Base-by-base conservation (phyloP, 441 rosid species). In the Caryocar brasiliense region DNA sequence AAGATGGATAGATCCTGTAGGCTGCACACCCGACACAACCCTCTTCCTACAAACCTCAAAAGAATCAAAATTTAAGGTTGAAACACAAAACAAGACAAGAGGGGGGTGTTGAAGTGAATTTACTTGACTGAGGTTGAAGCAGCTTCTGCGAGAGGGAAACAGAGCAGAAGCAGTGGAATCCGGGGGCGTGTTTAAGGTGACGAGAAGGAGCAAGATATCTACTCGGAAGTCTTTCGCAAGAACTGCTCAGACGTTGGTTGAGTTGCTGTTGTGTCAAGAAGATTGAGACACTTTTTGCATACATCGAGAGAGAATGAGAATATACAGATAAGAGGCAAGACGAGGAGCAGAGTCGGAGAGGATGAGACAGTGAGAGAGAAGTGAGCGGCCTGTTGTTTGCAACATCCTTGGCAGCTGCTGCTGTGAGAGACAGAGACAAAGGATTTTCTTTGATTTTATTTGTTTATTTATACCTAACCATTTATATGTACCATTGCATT, bases 21-120 rank as follows among this genome's bases (percentile, higher is more conserved):
- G 96, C 70, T 85, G 96, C 27, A 91, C 96, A 47, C 96, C 98
- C 40, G 98, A 87, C 19, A 85, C 96, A 30, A 83, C 67, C 53
- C 89, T 81, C 75, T 85, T 85, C 78, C 91, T 86, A 52, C 2
- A 46, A 65, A 30, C 4, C 33, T 19, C 7, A 4, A 23, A 22
- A 37, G 5, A 27, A 26, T 15, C 10, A 13, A 26, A n/a, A n/a
- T 9, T 23, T 7, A 32, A n/a, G n/a, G n/a, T n/a, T 27, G 26
- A 52, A 22, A 40, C 0, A 32, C 2, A 18, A 27, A 42, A 28
- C 21, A 7, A 8, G 24, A 27, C 6, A 10, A 34, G 8, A 17
- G n/a, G n/a, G n/a, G n/a, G n/a, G n/a, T n/a, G n/a, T n/a, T n/a
- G n/a, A n/a, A n/a, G n/a, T n/a, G n/a, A n/a, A n/a, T n/a, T 57